phyloP scores from a whole-genome alignment of 306 rosid genomes.

The Fragaria iinumae region DNA sequence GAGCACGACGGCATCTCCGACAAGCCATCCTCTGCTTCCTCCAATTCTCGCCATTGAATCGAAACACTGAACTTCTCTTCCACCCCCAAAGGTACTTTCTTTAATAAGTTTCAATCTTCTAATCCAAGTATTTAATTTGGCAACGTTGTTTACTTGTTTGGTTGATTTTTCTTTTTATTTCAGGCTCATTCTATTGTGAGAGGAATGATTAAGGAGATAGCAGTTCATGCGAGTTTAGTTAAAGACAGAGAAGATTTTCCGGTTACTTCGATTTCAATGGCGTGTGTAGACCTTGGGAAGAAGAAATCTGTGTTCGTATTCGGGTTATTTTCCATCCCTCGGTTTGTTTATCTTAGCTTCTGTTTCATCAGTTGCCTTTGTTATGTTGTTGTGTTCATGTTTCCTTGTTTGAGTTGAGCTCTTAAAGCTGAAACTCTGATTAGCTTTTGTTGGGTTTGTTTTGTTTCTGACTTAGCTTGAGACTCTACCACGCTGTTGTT shows the following conservation, averaged over 20 bases:
- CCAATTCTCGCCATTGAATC: conserved; percentile 84
- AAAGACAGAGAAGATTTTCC: conserved; percentile 29
- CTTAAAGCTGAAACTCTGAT: conserved; percentile 17
- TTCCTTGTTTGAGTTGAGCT: conserved; percentile 40
- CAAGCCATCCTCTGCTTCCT: conserved; percentile 91
- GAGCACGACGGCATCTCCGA: conserved; percentile 77
- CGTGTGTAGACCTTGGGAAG: conserved; percentile 35
- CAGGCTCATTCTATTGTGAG: conserved; percentile 20
- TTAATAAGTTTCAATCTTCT: conserved; percentile 8
- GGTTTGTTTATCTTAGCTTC: conserved; percentile 33
- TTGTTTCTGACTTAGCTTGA: conserved; percentile 23
- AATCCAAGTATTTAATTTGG: neutral
- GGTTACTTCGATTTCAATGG: conserved; percentile 46
- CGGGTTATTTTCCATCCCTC: conserved; percentile 47
- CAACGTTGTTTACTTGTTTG: neutral
- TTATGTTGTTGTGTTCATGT: conserved; percentile 18
- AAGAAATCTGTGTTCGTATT: conserved; percentile 47
- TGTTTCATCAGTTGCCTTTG: conserved; percentile 6
- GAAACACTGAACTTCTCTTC: conserved; percentile 27
- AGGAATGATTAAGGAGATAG: conserved; percentile 19
- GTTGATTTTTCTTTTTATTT: conserved; percentile 5
- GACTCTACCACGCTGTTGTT: conserved; percentile 29
- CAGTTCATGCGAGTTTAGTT: neutral
- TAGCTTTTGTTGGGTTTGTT: conserved; percentile 32
- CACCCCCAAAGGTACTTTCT: conserved; percentile 44